Conservation (phyloP, 108 stramenopile genomes). For the Skeletonema grethae region DNA sequence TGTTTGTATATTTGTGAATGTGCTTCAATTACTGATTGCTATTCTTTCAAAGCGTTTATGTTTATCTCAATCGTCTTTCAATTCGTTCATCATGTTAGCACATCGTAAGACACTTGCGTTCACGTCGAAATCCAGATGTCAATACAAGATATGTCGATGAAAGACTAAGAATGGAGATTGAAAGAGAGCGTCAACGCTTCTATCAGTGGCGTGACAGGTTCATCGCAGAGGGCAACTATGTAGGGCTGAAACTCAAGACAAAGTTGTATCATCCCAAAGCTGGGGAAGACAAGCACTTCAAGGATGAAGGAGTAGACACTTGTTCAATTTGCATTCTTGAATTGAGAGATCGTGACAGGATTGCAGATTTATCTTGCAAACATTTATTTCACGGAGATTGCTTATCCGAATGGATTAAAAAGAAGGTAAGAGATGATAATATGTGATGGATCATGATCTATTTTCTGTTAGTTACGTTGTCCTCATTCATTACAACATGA, state of each 20-base stretch:
- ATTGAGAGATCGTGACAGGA: conserved; percentile 9
- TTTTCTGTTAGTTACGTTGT: neutral
- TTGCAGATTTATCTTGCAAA: conserved; percentile 17
- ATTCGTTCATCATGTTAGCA: neutral
- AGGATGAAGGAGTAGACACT: neutral
- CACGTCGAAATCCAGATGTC: neutral
- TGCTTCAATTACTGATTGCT: no score
- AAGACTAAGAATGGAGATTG: conserved; percentile 1
- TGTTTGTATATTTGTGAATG: no score
- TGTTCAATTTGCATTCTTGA: conserved; percentile 20
- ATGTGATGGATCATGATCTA: neutral
- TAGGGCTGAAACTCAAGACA: conserved; percentile 14
- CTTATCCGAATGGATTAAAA: conserved; percentile 20
- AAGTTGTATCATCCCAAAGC: conserved; percentile 3
- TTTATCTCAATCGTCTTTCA: no score
- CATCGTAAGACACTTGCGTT: no score
- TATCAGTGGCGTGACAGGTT: neutral
- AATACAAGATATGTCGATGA: neutral
- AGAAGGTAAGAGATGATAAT: conserved; percentile 8
- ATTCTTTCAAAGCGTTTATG: no score
- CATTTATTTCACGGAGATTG: conserved; percentile 20
- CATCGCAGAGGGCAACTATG: neutral
- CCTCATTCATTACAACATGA: no score
- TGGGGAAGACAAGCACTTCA: neutral
- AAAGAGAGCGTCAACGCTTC: neutral